Evolutionary conservation across 768 basidiomycete species (phyloP).

Genomic region (Tricholomella constricta): DNA sequence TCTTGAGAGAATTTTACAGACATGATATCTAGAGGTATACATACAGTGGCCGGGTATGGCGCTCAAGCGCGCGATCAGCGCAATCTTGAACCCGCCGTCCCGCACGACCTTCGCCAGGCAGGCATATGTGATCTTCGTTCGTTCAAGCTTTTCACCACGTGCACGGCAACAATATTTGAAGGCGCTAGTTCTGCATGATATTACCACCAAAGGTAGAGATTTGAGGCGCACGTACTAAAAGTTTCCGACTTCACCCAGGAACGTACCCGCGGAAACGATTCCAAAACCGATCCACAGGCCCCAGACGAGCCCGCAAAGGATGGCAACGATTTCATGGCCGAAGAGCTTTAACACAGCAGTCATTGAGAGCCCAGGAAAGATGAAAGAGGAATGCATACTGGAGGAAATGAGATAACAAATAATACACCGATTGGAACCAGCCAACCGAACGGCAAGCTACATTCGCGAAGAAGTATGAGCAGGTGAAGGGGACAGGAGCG

Average conservation of each 20-base stretch:
- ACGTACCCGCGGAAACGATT: constrained; percentile 82
- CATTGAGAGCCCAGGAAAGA: not conserved
- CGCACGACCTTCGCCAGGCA: constrained; percentile 70
- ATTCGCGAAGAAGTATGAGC: not conserved
- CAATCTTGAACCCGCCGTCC: constrained; percentile 87
- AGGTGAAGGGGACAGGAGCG: not conserved
- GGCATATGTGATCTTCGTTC: constrained; percentile 57
- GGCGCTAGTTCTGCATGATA: constrained; percentile 44
- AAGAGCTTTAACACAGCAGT: constrained; percentile 55
- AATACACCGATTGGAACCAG: constrained; percentile 78
- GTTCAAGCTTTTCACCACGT: constrained; percentile 76
- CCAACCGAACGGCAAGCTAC: constrained; percentile 62
- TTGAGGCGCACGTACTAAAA: constrained; percentile 60
- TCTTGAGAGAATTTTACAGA: constrained; percentile 5
- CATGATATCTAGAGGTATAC: constrained; percentile 2
- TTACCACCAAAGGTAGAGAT: not conserved
- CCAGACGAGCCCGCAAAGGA: constrained; percentile 90
- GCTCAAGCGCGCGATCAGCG: constrained; percentile 73
- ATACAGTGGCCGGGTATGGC: constrained; percentile 87
- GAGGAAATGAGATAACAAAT: constrained; percentile 87
- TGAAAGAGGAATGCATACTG: constrained; percentile 38
- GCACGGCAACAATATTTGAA: constrained; percentile 80
- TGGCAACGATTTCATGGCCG: constrained; percentile 89
- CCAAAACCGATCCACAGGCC: constrained; percentile 85
- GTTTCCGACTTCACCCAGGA: constrained; percentile 85